Percentiles rank a stretch among this genome's conserved stretches.
Conservation (phyloP, 1,139 yeast genomes). For the Yamadazyma epiphylla region DNA sequence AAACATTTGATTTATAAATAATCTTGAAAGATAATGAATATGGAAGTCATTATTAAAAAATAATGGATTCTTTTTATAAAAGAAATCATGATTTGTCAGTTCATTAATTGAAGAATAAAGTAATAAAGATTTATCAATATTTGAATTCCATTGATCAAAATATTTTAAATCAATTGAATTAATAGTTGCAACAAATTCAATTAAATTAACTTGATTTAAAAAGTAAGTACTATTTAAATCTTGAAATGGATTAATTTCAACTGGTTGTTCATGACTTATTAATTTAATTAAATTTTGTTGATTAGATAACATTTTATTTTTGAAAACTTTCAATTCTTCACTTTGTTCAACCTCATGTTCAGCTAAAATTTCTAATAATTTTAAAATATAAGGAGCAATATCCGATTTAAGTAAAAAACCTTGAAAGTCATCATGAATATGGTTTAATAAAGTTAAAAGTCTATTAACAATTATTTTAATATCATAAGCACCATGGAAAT, state of each 20-base stretch:
- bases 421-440: slow-evolving; percentile 30
- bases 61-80: slow-evolving; percentile 43
- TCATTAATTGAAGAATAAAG: slow-evolving; percentile 25
- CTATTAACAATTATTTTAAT: slow-evolving; percentile 35
- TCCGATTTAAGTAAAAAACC: slow-evolving; percentile 40
- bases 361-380: slow-evolving; percentile 26
- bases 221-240: slow-evolving; percentile 36
- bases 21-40: slow-evolving; percentile 72
- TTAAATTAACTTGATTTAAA: slow-evolving; percentile 39
- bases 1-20: slow-evolving; percentile 70
- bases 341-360: slow-evolving; percentile 3
- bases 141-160: slow-evolving; percentile 70
- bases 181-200: slow-evolving; percentile 52
- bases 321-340: slow-evolving; percentile 18
- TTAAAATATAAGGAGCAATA: slow-evolving; percentile 37
- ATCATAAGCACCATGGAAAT: slow-evolving; percentile 20
- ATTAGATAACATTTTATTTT: slow-evolving; percentile 27
- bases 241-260: slow-evolving; percentile 21
- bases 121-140: slow-evolving; percentile 44
- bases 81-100: slow-evolving; percentile 22
- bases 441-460: slow-evolving; percentile 30
- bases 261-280: slow-evolving; percentile 16
- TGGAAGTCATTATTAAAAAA: slow-evolving; percentile 66
- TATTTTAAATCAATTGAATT: slow-evolving; percentile 56
- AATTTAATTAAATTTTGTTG: slow-evolving; percentile 35